phyloP scores from a whole-genome alignment of 805 yeast genomes.

The Komagataella mondaviorum region DNA sequence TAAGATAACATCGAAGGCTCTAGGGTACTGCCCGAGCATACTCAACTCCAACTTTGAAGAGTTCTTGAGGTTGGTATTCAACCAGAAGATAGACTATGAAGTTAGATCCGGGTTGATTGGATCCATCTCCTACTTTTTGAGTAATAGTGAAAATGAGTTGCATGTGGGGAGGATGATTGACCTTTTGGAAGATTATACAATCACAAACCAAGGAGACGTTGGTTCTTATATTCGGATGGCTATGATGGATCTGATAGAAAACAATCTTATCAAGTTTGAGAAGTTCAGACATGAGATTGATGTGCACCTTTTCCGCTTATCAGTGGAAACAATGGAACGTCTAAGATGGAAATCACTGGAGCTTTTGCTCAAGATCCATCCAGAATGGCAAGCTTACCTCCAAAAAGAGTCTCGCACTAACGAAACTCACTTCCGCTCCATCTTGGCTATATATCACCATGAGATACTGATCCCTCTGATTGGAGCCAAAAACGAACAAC shows the following conservation, averaged over 20 bases:
- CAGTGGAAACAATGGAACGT: slow-evolving; percentile 51
- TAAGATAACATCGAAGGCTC: slow-evolving; percentile 19
- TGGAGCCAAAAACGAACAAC: background rate
- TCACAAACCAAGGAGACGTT: slow-evolving; percentile 82
- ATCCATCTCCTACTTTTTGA: slow-evolving; percentile 12
- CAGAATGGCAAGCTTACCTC: slow-evolving; percentile 8
- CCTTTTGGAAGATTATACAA: slow-evolving; percentile 63
- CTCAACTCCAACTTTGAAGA: background rate
- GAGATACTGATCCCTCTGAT: background rate
- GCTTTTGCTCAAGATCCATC: slow-evolving; percentile 18
- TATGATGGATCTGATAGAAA: slow-evolving; percentile 25
- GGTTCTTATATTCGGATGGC: slow-evolving; percentile 61
- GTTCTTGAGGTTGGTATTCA: slow-evolving; percentile 6
- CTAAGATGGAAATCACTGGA: slow-evolving; percentile 28
- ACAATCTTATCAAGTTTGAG: slow-evolving; percentile 11
- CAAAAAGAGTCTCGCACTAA: background rate
- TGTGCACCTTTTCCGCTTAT: slow-evolving; percentile 33
- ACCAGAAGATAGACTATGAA: slow-evolving; percentile 14
- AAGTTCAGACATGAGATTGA: slow-evolving; percentile 10
- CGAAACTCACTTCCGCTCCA: background rate
- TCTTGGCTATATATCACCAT: slow-evolving; percentile 8
- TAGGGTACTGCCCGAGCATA: slow-evolving; percentile 13
- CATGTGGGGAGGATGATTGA: slow-evolving; percentile 10
- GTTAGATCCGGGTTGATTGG: slow-evolving; percentile 12
- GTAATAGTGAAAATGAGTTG: slow-evolving; percentile 5